phyloP scores from a whole-genome alignment of 2,329 filamentous ascomycete genomes.

The Emergomyces orientalis region DNA sequence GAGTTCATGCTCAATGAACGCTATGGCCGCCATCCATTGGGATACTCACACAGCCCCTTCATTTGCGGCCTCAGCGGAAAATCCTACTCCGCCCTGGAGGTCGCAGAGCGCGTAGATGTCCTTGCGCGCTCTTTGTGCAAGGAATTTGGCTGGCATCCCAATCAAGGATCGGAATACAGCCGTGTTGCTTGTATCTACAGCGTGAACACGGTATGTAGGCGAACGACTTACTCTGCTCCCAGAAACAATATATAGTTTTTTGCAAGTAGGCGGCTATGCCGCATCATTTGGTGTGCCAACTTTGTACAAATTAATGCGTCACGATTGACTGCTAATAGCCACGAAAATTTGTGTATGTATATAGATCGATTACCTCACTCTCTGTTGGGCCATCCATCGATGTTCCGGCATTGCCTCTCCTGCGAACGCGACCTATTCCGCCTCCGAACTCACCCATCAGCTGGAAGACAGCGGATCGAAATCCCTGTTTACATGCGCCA shows the following conservation, averaged over 20 bases:
- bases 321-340: background rate
- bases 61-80: conserved; percentile 66
- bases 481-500: conserved; percentile 61
- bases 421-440: conserved; percentile 65
- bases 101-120: conserved; percentile 55
- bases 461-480: conserved; percentile 59
- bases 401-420: conserved; percentile 65
- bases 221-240: background rate
- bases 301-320: background rate
- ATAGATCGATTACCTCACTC: conserved; percentile 64
- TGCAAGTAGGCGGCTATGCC: background rate
- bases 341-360: background rate
- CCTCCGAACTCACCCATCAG: conserved; percentile 61
- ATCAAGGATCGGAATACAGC: conserved; percentile 67
- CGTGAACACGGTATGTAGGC: conserved; percentile 59
- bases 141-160: conserved; percentile 61
- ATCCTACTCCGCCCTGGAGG: conserved; percentile 54
- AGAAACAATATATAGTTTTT: background rate
- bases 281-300: background rate
- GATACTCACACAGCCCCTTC: conserved; percentile 59
- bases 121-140: conserved; percentile 60
- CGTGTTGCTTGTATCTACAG: conserved; percentile 69
- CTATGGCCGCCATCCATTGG: conserved; percentile 56
- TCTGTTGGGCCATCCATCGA: conserved; percentile 65
- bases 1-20: conserved; percentile 69